Evolutionary conservation across 2,329 filamentous ascomycete species (phyloP).

Genomic region (Corniculantispora saksenae): DNA sequence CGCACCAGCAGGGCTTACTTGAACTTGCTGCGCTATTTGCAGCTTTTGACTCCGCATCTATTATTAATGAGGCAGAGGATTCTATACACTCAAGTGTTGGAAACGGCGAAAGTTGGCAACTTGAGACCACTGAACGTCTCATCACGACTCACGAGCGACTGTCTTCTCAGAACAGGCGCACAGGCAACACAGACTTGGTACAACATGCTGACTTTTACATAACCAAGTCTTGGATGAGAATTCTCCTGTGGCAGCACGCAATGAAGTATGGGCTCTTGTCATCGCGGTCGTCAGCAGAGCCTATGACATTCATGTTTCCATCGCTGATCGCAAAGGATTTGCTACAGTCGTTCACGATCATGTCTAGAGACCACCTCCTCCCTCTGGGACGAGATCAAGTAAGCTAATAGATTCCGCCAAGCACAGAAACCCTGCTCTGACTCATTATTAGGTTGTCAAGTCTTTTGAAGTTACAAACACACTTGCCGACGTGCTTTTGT

Average conservation of each 20-base stretch:
- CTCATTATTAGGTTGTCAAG: background rate
- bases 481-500: background rate
- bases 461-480: slow-evolving; percentile 6
- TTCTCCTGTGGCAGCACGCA: background rate
- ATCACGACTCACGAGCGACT: background rate
- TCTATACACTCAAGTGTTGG: background rate
- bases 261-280: background rate
- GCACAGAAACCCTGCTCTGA: background rate
- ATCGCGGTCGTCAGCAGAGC: background rate
- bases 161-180: background rate
- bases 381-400: background rate
- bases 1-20: background rate
- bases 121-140: background rate
- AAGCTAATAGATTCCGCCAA: background rate
- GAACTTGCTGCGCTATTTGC: background rate
- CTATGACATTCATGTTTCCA: slow-evolving; percentile 2
- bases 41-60: background rate
- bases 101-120: background rate
- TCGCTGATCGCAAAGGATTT: background rate
- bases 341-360: background rate
- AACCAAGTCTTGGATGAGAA: background rate
- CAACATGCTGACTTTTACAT: background rate
- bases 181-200: background rate
- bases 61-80: background rate
- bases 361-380: background rate